Evolutionary conservation across 2,329 filamentous ascomycete species (phyloP), one percentile per base, ranked within the genome.

Genomic region (Penicillium sp.): DNA sequence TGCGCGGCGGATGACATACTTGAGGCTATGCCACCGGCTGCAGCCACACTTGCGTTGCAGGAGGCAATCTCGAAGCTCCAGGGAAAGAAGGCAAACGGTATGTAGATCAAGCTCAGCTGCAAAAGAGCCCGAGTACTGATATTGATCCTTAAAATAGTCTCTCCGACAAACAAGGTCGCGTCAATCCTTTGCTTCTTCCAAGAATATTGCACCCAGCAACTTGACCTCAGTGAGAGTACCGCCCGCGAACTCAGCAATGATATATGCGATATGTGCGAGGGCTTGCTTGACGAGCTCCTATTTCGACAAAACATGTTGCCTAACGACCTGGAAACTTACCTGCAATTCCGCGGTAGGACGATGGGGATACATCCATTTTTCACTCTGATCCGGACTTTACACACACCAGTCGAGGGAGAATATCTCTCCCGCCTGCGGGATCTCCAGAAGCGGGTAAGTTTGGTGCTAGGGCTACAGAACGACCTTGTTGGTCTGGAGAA

Each of bases 401-500:
- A 34, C 21, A 8, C 12, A 13, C 29, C 44, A 21, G 21, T 48
- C n/a, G 12, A 29, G 5, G 25, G 1, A 1, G 6, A 48, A 21
- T 42, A 48, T 35, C 16, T 41, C 3, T 23, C 18, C 2, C 8
- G 6, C 2, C 44, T 53, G 2, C 21, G 13, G 16, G 23, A 53
- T 12, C 38, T 53, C 12, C 50, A 41, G 18, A 27, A 25, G 2
- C 16, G n/a, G 2, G 23, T 53, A 9, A 27, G 50, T 18, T 12
- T 48, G 13, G 37, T 53, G 0, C 31, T 53, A 3, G 50, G 50
- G 12, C 50, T 53, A 6, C 50, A 53, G 9, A 53, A 53, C 7
- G 50, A 53, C 18, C 50, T 53, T 15, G 50, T 53, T 13, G 50
- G 50, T 6, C 37, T 53, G 13, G 50, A 53, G 18, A 53, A 53